Base-by-base conservation (phyloP, 2,329 filamentous ascomycete genomes). In the Sporothrix pseudoabietina region DNA sequence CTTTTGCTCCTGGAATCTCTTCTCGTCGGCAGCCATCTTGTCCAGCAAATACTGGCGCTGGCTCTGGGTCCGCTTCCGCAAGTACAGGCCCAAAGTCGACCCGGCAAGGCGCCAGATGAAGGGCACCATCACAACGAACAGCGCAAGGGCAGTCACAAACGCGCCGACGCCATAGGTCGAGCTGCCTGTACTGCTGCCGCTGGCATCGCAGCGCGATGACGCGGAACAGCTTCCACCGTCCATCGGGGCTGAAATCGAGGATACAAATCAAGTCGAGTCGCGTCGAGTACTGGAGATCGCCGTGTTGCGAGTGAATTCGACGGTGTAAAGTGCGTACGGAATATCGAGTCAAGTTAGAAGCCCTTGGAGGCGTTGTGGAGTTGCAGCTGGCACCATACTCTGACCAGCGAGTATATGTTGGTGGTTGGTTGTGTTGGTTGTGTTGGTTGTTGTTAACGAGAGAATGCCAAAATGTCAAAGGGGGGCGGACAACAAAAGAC, bases 31-130 rank as follows among this genome's bases (percentile, higher is more conserved):
- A 16, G 82, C 81, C 79, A 86, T 86, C 26, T 85, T 80, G 66
- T 85, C 81, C 74, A 91, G 79, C 71, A 93, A 86, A 71, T 87
- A 83, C 72, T 85, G 83, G 65, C 87, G 86, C 70, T 90, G 87
- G 72, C 88, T 89, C 22, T 88, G 87, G 0, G 90, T 91, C 79
- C 89, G 89, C 78, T 86, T 89, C 71, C 84, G 84, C 73, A 93
- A 82, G 76, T 88, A 87, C 83, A 85, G 91, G 75, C 91, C 91
- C 30, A 90, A 77, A 4, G 81, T 76, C 7, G 79, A 78, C 22
- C 87, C 87, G 0, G 83, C 54, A 3, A 79, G 77, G 7, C 79
- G 79, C 76, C 82, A 80, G 41, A 87, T 72, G 22, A 80, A 71
- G 22, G 82, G 82, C 49, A 83, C 76, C 8, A 83, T 72, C 55